phyloP scores from a whole-genome alignment of 371 early-diverging fungal species.

The Mucor piriformis region DNA sequence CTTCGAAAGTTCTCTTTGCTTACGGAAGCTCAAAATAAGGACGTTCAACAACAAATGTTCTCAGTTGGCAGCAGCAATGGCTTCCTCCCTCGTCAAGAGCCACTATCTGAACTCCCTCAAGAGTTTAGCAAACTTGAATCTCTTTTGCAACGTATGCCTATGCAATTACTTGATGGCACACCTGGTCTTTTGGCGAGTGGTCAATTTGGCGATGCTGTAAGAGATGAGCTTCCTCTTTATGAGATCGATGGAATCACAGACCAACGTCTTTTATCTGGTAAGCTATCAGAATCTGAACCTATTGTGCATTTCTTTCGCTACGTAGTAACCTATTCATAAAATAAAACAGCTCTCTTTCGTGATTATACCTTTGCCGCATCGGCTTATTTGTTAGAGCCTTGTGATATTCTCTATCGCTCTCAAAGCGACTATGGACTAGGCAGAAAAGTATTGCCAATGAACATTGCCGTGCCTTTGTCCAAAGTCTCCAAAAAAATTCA shows the following conservation, averaged over 20 bases:
- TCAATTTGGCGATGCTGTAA: slow-evolving; percentile 78
- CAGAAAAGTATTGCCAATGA: slow-evolving; percentile 70
- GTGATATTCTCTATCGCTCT: slow-evolving; percentile 74
- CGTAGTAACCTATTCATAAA: neutral
- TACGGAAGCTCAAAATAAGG: slow-evolving; percentile 21
- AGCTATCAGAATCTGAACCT: neutral
- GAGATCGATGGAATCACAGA: slow-evolving; percentile 74
- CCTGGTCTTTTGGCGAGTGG: slow-evolving; percentile 79
- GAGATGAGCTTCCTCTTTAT: slow-evolving; percentile 70
- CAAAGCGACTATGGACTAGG: slow-evolving; percentile 80
- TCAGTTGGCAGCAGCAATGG: slow-evolving; percentile 71
- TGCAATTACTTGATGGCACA: slow-evolving; percentile 65
- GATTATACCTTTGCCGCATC: slow-evolving; percentile 88
- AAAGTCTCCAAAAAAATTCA: slow-evolving; percentile 72
- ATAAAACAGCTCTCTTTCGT: slow-evolving; percentile 70
- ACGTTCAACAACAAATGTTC: slow-evolving; percentile 44
- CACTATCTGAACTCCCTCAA: slow-evolving; percentile 64
- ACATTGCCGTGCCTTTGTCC: slow-evolving; percentile 81
- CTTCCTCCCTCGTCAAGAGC: slow-evolving; percentile 74
- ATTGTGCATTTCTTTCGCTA: neutral
- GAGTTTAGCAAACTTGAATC: slow-evolving; percentile 70
- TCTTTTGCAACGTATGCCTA: slow-evolving; percentile 79
- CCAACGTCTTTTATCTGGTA: slow-evolving; percentile 70
- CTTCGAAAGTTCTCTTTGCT: slow-evolving; percentile 17
- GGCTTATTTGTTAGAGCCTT: slow-evolving; percentile 89